Evolutionary conservation across 2,329 filamentous ascomycete genomes (phyloP).

Genomic region (Neocucurbitaria cava): DNA sequence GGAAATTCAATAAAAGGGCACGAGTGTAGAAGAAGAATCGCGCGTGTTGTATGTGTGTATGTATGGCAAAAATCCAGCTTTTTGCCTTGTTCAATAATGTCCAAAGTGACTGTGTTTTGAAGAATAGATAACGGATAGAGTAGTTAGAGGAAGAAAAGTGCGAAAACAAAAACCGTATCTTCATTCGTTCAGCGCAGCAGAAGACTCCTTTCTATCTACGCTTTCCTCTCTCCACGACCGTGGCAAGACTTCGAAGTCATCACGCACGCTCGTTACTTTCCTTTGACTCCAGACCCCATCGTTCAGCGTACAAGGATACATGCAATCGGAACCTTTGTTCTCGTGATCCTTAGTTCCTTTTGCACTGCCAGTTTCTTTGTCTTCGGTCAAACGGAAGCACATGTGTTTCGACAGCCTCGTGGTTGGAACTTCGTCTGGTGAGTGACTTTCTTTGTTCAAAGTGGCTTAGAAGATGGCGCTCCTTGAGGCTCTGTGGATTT

Average conservation of each 20-base stretch:
- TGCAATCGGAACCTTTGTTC: slow-evolving; percentile 7
- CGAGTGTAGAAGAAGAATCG: no score
- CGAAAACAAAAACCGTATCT: not conserved
- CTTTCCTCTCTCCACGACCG: not conserved
- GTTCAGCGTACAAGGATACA: slow-evolving; percentile 4
- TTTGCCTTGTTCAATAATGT: no score
- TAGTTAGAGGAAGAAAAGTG: no score
- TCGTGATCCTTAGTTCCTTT: not conserved
- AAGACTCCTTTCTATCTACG: not conserved
- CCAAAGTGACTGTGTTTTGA: no score
- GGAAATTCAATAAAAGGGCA: no score
- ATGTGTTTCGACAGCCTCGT: not conserved
- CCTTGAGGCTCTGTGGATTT: not conserved
- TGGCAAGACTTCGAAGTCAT: not conserved
- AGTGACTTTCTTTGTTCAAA: slow-evolving; percentile 8
- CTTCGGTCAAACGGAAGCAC: not conserved
- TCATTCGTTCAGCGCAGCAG: not conserved
- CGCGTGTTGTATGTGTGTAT: no score
- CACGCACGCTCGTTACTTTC: not conserved
- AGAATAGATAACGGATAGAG: no score
- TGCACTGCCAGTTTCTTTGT: slow-evolving; percentile 5
- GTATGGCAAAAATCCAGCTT: no score
- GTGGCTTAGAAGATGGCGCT: not conserved
- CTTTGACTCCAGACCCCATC: not conserved
- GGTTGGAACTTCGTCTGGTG: not conserved